Evolutionary conservation across 1,139 yeast genomes (phyloP).

Genomic region (Yarrowia galli): DNA sequence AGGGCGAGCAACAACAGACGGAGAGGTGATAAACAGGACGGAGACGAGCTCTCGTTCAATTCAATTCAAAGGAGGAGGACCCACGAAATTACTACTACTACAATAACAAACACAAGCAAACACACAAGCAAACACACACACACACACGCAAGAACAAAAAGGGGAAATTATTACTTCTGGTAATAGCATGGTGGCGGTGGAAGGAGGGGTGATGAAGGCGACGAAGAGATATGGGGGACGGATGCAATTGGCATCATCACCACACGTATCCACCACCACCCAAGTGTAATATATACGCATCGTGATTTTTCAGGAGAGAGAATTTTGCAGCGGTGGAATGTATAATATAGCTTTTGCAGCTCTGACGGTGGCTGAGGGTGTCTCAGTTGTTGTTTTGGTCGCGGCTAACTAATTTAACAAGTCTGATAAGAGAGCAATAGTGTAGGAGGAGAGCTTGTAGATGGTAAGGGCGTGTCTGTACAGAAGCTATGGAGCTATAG

Average conservation of each 20-base stretch:
- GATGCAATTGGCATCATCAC: too few relatives aligned
- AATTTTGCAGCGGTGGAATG: conserved; percentile 2
- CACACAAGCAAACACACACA: background rate
- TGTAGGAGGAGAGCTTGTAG: background rate
- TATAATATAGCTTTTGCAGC: conserved; percentile 9
- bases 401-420: conserved; percentile 16
- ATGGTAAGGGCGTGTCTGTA: too few relatives aligned
- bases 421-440: background rate
- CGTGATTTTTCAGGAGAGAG: background rate
- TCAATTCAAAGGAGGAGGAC: too few relatives aligned
- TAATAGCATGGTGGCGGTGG: background rate
- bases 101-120: conserved; percentile 1
- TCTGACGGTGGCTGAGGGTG: conserved; percentile 15
- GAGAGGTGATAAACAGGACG: too few relatives aligned
- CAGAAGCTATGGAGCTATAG: too few relatives aligned
- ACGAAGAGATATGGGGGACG: too few relatives aligned
- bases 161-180: too few relatives aligned
- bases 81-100: background rate
- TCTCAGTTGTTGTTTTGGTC: conserved; percentile 1
- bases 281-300: conserved; percentile 21
- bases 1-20: conserved; percentile 40
- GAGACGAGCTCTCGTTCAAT: too few relatives aligned
- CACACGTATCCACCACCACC: background rate
- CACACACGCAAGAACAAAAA: background rate
- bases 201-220: background rate